Evolutionary conservation across 257 asterid genomes (phyloP).

Genomic region (Petunia axillaris): DNA sequence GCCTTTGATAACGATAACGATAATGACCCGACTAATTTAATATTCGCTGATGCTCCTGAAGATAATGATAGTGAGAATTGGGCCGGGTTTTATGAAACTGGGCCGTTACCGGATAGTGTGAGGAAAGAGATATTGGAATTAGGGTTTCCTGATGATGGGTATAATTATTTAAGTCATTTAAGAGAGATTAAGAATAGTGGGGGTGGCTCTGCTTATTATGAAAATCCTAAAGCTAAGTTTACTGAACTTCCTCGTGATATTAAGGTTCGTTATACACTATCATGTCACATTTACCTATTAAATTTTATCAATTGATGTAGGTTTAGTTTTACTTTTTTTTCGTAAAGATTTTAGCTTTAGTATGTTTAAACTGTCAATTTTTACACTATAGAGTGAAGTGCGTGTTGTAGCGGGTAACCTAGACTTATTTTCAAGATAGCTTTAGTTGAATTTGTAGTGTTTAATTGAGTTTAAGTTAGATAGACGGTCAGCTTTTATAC

Average conservation of each 20-base stretch:
- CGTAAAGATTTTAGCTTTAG: constrained; percentile 1
- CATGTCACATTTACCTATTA: background rate
- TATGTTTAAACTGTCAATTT: background rate
- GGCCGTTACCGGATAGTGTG: constrained; percentile 58
- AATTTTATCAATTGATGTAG: background rate
- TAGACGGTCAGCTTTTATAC: too few species aligned
- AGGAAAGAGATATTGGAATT: constrained; percentile 86
- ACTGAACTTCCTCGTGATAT: constrained; percentile 66
- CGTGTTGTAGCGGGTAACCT: too few species aligned
- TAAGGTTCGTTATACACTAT: constrained; percentile 53
- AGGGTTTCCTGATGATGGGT: constrained; percentile 97
- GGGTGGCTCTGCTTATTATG: constrained; percentile 79
- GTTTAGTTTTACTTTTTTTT: background rate
- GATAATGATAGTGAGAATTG: constrained; percentile 41
- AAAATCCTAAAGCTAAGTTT: constrained; percentile 72
- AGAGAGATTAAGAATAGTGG: constrained; percentile 88
- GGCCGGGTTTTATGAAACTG: constrained; percentile 26
- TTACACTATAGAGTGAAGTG: too few species aligned
- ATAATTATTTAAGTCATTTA: constrained; percentile 77
- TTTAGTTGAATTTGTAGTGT: background rate
- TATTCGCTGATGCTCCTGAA: constrained; percentile 70
- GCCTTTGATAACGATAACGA: constrained; percentile 34
- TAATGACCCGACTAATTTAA: constrained; percentile 30
- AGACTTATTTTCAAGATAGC: background rate
- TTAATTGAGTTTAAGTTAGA: too few species aligned